Conservation (phyloP, 495 filamentous ascomycete genomes). For the Penicillium longicatenatum region DNA sequence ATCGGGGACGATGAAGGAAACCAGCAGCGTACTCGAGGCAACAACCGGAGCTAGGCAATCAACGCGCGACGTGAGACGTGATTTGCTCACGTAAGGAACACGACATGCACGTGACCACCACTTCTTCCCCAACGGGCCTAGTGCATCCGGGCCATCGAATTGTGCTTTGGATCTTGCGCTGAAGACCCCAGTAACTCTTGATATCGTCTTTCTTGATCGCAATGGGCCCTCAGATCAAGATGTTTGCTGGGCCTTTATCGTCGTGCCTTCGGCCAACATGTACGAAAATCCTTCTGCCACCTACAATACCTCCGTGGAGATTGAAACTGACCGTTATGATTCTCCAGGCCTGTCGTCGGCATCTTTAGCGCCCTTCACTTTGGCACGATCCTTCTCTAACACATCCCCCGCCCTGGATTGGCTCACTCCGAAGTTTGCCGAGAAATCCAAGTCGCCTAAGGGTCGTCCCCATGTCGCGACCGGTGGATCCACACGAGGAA, state of each 20-base stretch:
- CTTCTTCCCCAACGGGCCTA: conserved; percentile 25
- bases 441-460: conserved; percentile 84
- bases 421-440: conserved; percentile 75
- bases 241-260: conserved; percentile 41
- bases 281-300: conserved; percentile 21
- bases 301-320: conserved; percentile 6
- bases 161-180: conserved; percentile 22
- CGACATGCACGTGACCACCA: conserved; percentile 7
- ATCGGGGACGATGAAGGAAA: neutral
- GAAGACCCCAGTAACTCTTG: neutral
- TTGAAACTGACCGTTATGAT: conserved; percentile 27
- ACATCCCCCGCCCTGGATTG: conserved; percentile 66
- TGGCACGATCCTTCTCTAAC: conserved; percentile 70
- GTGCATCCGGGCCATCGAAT: conserved; percentile 33
- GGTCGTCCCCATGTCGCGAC: conserved; percentile 85
- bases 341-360: conserved; percentile 31
- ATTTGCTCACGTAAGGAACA: conserved; percentile 37
- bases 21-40: neutral
- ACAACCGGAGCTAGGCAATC: neutral
- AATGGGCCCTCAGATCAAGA: conserved; percentile 43
- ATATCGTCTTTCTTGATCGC: conserved; percentile 15
- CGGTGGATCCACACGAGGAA: conserved; percentile 87
- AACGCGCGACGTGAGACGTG: conserved; percentile 33
- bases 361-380: conserved; percentile 33
- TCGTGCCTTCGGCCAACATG: conserved; percentile 39